A percentile compares a stretch with the other conserved stretches of the same genome.
These are phyloP conservation scores for Hymenoscyphus repandus DNA, from an alignment of 2,329 filamentous ascomycete species.

Conservation along the genomic window DNA sequence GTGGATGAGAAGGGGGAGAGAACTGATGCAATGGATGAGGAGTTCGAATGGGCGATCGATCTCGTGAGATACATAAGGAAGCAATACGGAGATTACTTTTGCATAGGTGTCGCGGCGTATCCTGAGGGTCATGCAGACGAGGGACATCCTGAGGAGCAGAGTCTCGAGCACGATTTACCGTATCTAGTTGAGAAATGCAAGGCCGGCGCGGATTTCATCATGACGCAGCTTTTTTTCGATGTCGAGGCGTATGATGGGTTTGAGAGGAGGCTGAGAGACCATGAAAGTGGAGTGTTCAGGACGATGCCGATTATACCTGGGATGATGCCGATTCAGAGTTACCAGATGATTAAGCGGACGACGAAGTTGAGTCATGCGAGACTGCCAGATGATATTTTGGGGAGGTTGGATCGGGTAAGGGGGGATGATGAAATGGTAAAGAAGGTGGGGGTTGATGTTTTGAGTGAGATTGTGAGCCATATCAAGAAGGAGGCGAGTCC, in stretches of 20 bases:
- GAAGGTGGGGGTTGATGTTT: slow-evolving; percentile 71
- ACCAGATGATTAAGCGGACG: slow-evolving; percentile 89
- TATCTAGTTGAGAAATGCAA: slow-evolving; percentile 85
- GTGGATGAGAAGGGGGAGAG: slow-evolving; percentile 53
- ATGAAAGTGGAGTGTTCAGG: slow-evolving; percentile 81
- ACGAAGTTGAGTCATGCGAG: slow-evolving; percentile 91
- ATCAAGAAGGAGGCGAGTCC: slow-evolving; percentile 59
- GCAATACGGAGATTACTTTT: slow-evolving; percentile 90
- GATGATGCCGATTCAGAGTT: slow-evolving; percentile 96
- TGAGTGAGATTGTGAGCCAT: slow-evolving; percentile 77
- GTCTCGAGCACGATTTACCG: slow-evolving; percentile 74
- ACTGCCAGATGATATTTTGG: slow-evolving; percentile 66
- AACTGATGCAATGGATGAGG: slow-evolving; percentile 54
- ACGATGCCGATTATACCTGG: slow-evolving; percentile 87
- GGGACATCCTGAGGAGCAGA: slow-evolving; percentile 67
- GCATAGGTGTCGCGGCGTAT: slow-evolving; percentile 89
- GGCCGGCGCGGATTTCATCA: slow-evolving; percentile 94
- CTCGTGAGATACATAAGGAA: slow-evolving; percentile 83
- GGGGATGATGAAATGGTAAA: slow-evolving; percentile 80
- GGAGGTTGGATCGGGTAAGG: slow-evolving; percentile 66
- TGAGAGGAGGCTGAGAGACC: slow-evolving; percentile 68
- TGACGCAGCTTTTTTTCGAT: slow-evolving; percentile 98
- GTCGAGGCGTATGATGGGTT: slow-evolving; percentile 75
- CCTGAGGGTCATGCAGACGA: slow-evolving; percentile 94
- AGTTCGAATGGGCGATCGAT: slow-evolving; percentile 86